These are phyloP conservation scores for Heliamphora pulchella DNA, from an alignment of 179 eudicot genomes.

Conservation along the genomic window DNA sequence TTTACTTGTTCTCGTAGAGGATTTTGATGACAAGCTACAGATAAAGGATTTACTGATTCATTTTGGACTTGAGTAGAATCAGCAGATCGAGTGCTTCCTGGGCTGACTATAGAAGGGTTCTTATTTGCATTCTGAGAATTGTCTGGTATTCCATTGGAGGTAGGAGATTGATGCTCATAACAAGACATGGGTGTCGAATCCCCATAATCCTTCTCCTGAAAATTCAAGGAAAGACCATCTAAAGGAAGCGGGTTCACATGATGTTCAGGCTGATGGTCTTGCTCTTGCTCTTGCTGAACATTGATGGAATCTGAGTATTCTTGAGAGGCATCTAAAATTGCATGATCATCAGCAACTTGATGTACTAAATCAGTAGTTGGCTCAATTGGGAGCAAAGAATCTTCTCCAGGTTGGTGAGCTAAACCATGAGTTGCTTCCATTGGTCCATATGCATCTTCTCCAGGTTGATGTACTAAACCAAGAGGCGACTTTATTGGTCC, in stretches of 20 bases:
- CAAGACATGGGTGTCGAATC: constrained; percentile 17
- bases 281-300: constrained; percentile 23
- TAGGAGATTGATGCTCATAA: constrained; percentile 19
- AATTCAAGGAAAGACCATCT: constrained; percentile 30
- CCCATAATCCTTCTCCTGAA: constrained; percentile 30
- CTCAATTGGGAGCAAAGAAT: neutral
- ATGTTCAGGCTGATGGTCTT: constrained; percentile 17
- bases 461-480: constrained; percentile 6
- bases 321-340: constrained; percentile 1
- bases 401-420: neutral
- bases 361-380: neutral
- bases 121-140: constrained; percentile 17
- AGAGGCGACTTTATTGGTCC: constrained; percentile 4
- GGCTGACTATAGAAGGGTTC: constrained; percentile 23
- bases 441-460: neutral
- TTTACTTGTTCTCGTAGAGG: constrained; percentile 17
- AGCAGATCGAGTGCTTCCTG: constrained; percentile 22
- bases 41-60: constrained; percentile 22
- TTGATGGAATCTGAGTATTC: constrained; percentile 14
- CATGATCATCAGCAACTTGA: constrained; percentile 11
- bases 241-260: constrained; percentile 25
- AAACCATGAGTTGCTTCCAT: constrained; percentile 16
- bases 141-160: constrained; percentile 17
- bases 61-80: constrained; percentile 25
- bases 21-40: constrained; percentile 22